These are phyloP conservation scores for Solanum habrochaites DNA, from an alignment of 257 asterid genomes.

Conservation along the genomic window DNA sequence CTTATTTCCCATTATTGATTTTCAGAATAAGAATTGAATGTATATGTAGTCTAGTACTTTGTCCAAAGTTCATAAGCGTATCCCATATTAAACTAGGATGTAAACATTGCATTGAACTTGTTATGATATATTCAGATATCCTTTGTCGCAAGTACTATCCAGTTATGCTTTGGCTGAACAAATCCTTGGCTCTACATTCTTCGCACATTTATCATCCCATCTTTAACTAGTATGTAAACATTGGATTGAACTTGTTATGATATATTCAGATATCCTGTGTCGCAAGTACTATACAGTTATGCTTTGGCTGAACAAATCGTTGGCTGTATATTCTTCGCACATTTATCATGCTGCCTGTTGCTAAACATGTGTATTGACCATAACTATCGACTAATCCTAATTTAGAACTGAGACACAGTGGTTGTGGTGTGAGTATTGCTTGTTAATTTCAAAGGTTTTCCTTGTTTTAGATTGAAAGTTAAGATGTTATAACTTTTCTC, in stretches of 20 bases:
- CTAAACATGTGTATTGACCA: not conserved
- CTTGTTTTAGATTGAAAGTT: not conserved
- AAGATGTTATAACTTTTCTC: not conserved
- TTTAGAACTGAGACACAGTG: not conserved
- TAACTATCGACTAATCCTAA: not conserved
- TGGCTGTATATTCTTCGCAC: not conserved
- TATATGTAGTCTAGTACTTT: not conserved
- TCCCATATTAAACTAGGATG: not conserved
- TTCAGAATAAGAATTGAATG: not conserved
- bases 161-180: not conserved
- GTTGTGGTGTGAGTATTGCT: not conserved
- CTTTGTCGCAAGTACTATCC: not conserved
- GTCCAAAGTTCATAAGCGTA: not conserved
- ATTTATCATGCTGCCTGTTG: not conserved
- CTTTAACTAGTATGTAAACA: not conserved
- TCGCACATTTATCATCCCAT: not conserved
- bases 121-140: not conserved
- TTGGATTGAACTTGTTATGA: not conserved
- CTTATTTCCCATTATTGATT: not conserved
- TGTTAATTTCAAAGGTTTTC: not conserved
- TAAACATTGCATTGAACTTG: not conserved
- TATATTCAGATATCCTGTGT: not conserved
- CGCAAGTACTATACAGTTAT: not conserved
- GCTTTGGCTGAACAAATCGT: not conserved
- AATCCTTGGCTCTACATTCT: not conserved